These are phyloP conservation scores for Phyllosticta ampelicida DNA, from an alignment of 2,329 filamentous ascomycete species.

Conservation along the genomic window DNA sequence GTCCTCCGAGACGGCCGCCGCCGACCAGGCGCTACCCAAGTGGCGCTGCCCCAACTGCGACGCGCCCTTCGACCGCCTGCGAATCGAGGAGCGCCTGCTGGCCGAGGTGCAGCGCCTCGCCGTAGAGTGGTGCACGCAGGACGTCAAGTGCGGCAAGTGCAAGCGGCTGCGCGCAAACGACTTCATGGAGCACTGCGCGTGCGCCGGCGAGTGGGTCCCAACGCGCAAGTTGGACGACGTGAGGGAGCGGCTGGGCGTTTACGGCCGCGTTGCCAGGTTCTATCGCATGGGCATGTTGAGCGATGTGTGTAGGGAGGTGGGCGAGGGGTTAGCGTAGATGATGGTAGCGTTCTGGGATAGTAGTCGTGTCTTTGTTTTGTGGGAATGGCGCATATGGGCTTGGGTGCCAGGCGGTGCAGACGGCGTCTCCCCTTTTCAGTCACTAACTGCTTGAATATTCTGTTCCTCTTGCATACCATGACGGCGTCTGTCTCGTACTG, in stretches of 20 bases:
- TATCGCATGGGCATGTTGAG: constrained; percentile 76
- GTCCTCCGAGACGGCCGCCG: constrained; percentile 13
- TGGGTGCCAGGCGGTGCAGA: too few relatives aligned
- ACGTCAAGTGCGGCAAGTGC: constrained; percentile 74
- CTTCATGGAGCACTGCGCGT: constrained; percentile 93
- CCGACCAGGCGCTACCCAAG: constrained; percentile 18
- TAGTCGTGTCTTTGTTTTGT: too few relatives aligned
- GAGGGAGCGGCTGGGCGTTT: constrained; percentile 54
- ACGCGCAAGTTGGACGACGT: constrained; percentile 59
- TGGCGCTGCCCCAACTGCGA: constrained; percentile 60
- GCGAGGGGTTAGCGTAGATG: constrained; percentile 29
- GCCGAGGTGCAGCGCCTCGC: constrained; percentile 62
- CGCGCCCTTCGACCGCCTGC: constrained; percentile 63
- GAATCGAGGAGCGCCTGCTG: constrained; percentile 75
- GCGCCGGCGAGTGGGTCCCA: constrained; percentile 73
- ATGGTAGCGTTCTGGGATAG: background rate
- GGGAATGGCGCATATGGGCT: too few relatives aligned
- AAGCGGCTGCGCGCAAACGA: constrained; percentile 59
- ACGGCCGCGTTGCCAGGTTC: constrained; percentile 62
- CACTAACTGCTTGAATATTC: too few relatives aligned
- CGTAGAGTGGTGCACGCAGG: constrained; percentile 77
- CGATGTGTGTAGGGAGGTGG: constrained; percentile 58
- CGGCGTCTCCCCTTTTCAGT: too few relatives aligned
- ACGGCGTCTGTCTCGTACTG: too few relatives aligned
- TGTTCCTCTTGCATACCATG: too few relatives aligned